Conservation (phyloP, 2,329 filamentous ascomycete species). For the Cryphonectria nitschkei region DNA sequence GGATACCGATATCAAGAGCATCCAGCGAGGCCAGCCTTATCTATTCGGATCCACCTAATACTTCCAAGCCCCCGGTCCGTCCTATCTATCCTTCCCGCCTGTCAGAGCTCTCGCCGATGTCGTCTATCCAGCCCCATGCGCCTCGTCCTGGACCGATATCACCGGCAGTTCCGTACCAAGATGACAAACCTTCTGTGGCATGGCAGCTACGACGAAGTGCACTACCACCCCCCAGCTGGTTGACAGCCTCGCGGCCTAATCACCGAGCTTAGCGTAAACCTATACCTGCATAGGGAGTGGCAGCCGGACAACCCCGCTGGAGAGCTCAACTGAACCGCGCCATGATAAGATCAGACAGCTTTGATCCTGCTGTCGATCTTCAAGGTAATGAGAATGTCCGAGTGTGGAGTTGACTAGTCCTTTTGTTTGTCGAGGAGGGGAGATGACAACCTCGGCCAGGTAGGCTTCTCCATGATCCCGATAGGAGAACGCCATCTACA, state of each 20-base stretch:
- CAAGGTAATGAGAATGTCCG: not conserved
- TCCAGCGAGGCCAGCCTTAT: not conserved
- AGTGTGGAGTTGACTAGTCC: not conserved
- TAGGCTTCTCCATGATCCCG: not conserved
- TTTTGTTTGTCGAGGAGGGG: not conserved
- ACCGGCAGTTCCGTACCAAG: not conserved
- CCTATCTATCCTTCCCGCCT: not conserved
- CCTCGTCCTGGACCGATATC: not conserved
- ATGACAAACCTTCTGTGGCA: not conserved
- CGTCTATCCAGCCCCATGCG: not conserved
- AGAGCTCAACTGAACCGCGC: not conserved
- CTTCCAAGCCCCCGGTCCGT: not conserved
- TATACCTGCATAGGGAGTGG: slow-evolving; percentile 11
- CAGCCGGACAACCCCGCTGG: not conserved
- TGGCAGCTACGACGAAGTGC: not conserved
- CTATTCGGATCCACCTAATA: not conserved
- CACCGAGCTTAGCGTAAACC: slow-evolving; percentile 8
- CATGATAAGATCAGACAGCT: not conserved
- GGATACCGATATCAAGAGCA: not conserved
- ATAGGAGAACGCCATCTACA: not conserved
- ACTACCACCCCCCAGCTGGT: not conserved
- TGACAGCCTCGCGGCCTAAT: slow-evolving; percentile 1
- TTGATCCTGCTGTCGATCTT: slow-evolving; percentile 2
- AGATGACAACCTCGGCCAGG: not conserved
- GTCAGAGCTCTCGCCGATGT: not conserved